phyloP scores from a whole-genome alignment of 495 filamentous ascomycete genomes.

The Immersiella caudata region DNA sequence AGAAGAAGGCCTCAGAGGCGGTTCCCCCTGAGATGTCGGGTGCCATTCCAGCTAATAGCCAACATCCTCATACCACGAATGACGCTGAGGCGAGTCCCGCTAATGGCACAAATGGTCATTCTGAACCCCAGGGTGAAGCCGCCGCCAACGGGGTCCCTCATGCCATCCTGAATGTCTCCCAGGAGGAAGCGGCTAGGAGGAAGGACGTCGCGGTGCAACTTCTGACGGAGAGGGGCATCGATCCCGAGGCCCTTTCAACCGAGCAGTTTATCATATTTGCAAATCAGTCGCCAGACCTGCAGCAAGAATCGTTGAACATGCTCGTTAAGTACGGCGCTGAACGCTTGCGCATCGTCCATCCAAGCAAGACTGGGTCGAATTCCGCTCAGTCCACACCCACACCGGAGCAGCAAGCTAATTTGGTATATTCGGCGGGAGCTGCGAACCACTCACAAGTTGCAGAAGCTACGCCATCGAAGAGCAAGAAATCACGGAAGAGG shows the following conservation, averaged over 20 bases:
- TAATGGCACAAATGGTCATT: slow-evolving; percentile 26
- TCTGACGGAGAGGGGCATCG: slow-evolving; percentile 38
- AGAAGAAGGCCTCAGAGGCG: slow-evolving; percentile 32
- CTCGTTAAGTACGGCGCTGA: slow-evolving; percentile 50
- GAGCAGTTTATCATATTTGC: slow-evolving; percentile 57
- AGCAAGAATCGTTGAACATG: slow-evolving; percentile 50
- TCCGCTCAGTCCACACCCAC: slow-evolving; percentile 31
- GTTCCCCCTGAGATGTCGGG: slow-evolving; percentile 35
- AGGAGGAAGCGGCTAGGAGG: slow-evolving; percentile 46
- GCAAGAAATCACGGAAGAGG: slow-evolving; percentile 24
- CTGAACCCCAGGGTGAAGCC: slow-evolving; percentile 13
- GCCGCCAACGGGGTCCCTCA: not conserved
- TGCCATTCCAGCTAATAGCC: slow-evolving; percentile 28
- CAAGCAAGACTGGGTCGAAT: slow-evolving; percentile 34
- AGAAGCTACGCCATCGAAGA: slow-evolving; percentile 21
- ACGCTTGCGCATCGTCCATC: slow-evolving; percentile 50
- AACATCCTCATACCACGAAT: slow-evolving; percentile 8
- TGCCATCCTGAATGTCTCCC: slow-evolving; percentile 45
- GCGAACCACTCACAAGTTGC: slow-evolving; percentile 4
- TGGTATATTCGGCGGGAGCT: slow-evolving; percentile 16
- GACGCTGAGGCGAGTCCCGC: not conserved
- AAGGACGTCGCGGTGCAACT: slow-evolving; percentile 45
- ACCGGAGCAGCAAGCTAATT: slow-evolving; percentile 4
- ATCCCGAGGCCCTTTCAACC: slow-evolving; percentile 45
- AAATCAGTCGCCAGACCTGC: slow-evolving; percentile 51